These are phyloP conservation scores for Penicillium sp. DNA, from an alignment of 2,329 filamentous ascomycete genomes.

Conservation along the genomic window DNA sequence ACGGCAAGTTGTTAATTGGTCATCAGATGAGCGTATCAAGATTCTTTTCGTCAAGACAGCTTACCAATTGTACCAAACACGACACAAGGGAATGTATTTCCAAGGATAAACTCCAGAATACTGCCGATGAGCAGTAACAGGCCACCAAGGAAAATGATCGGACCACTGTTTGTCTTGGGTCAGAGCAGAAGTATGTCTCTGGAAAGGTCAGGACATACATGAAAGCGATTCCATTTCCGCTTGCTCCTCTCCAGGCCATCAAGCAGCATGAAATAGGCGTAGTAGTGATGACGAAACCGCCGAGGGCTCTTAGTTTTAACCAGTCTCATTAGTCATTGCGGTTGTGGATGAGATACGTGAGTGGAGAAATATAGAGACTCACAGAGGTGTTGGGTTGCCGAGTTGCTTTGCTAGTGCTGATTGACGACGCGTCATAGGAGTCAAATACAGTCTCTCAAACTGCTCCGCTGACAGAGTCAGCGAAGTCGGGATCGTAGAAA, in stretches of 20 bases:
- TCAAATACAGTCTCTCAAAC: conserved; percentile 37
- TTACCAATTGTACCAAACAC: conserved; percentile 57
- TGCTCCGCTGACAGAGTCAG: conserved; percentile 34
- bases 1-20: neutral
- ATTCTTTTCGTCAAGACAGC: neutral
- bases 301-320: conserved; percentile 1
- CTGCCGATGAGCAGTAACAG: conserved; percentile 55
- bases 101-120: conserved; percentile 58
- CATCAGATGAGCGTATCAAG: neutral
- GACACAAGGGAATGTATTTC: conserved; percentile 61
- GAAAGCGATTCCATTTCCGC: conserved; percentile 25
- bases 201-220: conserved; percentile 14
- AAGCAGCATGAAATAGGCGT: conserved; percentile 26
- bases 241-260: conserved; percentile 29
- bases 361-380: no score
- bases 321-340: no score
- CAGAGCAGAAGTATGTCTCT: neutral
- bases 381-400: neutral
- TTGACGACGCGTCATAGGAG: conserved; percentile 33
- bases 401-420: conserved; percentile 30
- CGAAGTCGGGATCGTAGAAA: conserved; percentile 11
- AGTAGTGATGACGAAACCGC: conserved; percentile 28
- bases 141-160: conserved; percentile 55
- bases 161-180: conserved; percentile 38
- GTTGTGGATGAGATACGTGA: no score